These are phyloP conservation scores for Vachellia collinsii DNA, from an alignment of 306 rosid genomes.

Conservation along the genomic window DNA sequence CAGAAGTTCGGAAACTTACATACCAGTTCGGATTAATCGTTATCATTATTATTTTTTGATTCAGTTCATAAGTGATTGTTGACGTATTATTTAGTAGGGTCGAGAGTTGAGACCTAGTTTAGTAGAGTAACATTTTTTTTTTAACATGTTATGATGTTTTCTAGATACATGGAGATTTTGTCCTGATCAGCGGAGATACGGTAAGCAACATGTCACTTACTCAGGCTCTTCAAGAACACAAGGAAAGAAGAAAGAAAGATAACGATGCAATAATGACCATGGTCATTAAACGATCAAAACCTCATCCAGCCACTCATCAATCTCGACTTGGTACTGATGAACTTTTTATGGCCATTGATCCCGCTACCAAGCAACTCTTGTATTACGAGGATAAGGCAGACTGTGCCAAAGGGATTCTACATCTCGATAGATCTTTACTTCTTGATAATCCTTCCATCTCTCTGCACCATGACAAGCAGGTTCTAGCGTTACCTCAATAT, in stretches of 20 bases:
- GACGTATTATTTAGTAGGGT: neutral
- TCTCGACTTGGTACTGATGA: constrained; percentile 99
- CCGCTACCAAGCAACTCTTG: constrained; percentile 79
- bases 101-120: constrained; percentile 10
- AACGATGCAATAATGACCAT: constrained; percentile 94
- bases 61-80: neutral
- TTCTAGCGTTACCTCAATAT: constrained; percentile 37
- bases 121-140: constrained; percentile 37
- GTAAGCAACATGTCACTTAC: constrained; percentile 98
- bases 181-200: constrained; percentile 94
- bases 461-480: constrained; percentile 94
- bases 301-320: constrained; percentile 74
- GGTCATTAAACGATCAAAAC: constrained; percentile 88
- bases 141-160: constrained; percentile 42
- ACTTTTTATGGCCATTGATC: constrained; percentile 90
- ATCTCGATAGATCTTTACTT: constrained; percentile 79
- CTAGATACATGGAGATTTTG: constrained; percentile 97
- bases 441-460: constrained; percentile 74
- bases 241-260: constrained; percentile 90
- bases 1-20: constrained; percentile 23
- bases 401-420: constrained; percentile 61
- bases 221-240: constrained; percentile 85
- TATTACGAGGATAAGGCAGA: constrained; percentile 90
- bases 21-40: neutral
- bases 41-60: neutral